These are phyloP conservation scores for Collybia mongolica DNA, from an alignment of 768 basidiomycete species.

Conservation along the genomic window DNA sequence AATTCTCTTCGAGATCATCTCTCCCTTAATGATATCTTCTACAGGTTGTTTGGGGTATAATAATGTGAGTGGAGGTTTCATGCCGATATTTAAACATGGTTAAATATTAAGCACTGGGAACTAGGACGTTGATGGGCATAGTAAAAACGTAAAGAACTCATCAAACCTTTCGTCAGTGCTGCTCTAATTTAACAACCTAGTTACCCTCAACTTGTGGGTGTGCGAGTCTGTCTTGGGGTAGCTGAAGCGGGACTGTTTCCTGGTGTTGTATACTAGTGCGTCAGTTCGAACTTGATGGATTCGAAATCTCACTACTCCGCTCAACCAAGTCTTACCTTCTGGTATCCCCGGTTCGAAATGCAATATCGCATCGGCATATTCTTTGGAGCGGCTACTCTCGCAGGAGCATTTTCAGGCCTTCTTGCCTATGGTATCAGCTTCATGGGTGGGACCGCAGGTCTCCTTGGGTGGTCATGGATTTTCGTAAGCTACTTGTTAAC, in stretches of 20 bases:
- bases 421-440: constrained; percentile 55
- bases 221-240: constrained; percentile 57
- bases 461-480: constrained; percentile 68
- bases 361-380: constrained; percentile 63
- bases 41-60: constrained; percentile 61
- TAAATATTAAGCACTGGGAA: neutral
- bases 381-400: constrained; percentile 63
- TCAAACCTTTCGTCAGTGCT: too few species aligned
- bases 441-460: constrained; percentile 43
- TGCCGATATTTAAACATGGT: neutral
- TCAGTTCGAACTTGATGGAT: neutral
- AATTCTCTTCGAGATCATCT: neutral
- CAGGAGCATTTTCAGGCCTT: constrained; percentile 62
- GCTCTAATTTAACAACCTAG: constrained; percentile 25
- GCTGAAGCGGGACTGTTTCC: constrained; percentile 75
- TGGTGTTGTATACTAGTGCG: constrained; percentile 72
- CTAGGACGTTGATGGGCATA: constrained; percentile 63
- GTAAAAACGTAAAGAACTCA: constrained; percentile 51
- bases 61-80: constrained; percentile 42
- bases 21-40: neutral
- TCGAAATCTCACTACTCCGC: neutral
- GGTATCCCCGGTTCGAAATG: constrained; percentile 65
- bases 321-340: constrained; percentile 51
- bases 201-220: constrained; percentile 59
- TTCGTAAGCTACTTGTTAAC: constrained; percentile 40